Evolutionary conservation across 2,329 filamentous ascomycete genomes (phyloP).

Genomic region (Colletotrichum agaves): DNA sequence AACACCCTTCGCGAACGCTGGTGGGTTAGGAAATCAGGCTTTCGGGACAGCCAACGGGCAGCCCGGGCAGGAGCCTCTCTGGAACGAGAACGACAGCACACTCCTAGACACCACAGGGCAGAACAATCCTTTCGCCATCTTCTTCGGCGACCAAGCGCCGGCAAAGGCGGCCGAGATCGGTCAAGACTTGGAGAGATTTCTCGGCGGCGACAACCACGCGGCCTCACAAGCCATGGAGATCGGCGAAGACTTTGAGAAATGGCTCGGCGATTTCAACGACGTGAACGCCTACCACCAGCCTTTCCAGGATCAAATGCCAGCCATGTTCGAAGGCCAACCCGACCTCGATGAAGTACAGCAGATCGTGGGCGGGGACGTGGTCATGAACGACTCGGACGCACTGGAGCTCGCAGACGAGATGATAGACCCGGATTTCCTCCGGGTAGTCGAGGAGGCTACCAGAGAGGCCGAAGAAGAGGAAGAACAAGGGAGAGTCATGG

Average conservation of each 20-base stretch:
- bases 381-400: background rate
- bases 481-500: conserved; percentile 3
- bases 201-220: conserved; percentile 20
- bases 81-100: too few relatives aligned
- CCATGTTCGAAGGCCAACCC: conserved; percentile 13
- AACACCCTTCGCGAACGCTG: too few relatives aligned
- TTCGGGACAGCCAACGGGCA: background rate
- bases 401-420: background rate
- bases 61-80: too few relatives aligned
- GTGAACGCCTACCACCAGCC: background rate
- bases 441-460: background rate
- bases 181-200: too few relatives aligned
- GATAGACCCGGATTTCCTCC: background rate
- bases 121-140: too few relatives aligned
- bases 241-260: conserved; percentile 11
- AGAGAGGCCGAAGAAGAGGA: background rate
- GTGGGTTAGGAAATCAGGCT: background rate
- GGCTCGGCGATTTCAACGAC: conserved; percentile 12
- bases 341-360: conserved; percentile 11
- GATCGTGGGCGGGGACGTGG: conserved; percentile 3
- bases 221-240: background rate
- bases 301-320: background rate
- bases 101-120: too few relatives aligned
- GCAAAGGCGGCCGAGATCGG: too few relatives aligned
- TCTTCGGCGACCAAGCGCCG: too few relatives aligned